Conservation (phyloP, 192 early-diverging fungal species). For the Backusella macrospora region DNA sequence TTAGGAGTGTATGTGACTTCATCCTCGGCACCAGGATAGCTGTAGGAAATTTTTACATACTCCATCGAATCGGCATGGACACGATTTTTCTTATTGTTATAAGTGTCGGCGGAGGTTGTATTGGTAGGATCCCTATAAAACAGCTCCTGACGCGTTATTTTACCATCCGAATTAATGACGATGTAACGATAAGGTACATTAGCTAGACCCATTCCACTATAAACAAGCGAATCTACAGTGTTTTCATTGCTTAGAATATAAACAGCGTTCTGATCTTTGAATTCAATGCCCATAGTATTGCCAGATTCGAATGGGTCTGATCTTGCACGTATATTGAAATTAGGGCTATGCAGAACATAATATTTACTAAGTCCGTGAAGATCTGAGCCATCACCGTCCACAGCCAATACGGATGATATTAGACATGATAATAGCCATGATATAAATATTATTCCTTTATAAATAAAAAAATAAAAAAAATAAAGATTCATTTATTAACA, state of each 20-base stretch:
- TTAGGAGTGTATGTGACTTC: background rate
- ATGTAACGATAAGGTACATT: background rate
- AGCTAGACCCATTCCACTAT: background rate
- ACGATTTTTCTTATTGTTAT: background rate
- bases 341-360: background rate
- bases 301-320: background rate
- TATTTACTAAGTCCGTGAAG: background rate
- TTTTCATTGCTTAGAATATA: slow-evolving; percentile 1
- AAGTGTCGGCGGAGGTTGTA: background rate
- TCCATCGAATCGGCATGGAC: background rate
- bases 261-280: background rate
- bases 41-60: background rate
- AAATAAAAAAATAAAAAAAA: background rate
- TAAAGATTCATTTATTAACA: too few species aligned
- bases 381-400: background rate
- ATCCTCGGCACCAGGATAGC: background rate
- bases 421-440: background rate
- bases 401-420: background rate
- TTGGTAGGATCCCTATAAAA: background rate
- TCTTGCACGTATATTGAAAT: background rate
- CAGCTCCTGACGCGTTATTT: background rate
- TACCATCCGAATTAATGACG: background rate
- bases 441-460: background rate
- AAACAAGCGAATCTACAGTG: background rate
- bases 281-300: background rate